Conservation (phyloP, 345 rosid species). For the Eucalyptus globulus region DNA sequence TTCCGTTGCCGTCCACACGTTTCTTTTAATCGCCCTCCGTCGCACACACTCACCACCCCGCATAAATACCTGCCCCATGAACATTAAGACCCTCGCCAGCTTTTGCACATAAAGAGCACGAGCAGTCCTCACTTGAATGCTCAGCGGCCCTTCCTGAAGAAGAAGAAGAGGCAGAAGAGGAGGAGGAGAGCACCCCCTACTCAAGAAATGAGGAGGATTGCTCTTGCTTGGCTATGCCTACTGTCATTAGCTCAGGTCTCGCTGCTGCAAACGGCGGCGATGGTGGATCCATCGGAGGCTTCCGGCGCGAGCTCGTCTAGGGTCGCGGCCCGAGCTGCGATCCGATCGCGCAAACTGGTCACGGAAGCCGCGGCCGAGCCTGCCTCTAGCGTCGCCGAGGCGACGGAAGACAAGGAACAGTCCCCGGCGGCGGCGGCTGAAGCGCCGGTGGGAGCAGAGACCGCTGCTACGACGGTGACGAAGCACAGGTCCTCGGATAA, state of each 20-base stretch:
- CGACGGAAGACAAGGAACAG: not conserved
- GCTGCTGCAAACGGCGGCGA: slow-evolving; percentile 3
- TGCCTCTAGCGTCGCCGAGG: not conserved
- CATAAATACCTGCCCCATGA: not conserved
- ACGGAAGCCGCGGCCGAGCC: slow-evolving; percentile 7
- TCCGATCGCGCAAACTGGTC: not conserved
- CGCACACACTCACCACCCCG: not conserved
- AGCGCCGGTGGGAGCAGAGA: too few relatives aligned
- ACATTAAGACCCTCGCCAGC: not conserved
- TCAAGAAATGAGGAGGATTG: not conserved
- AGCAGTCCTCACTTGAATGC: not conserved
- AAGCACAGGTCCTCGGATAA: too few relatives aligned
- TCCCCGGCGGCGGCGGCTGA: not conserved
- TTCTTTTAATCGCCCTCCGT: not conserved
- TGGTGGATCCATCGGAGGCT: not conserved
- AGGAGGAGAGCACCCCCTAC: not conserved
- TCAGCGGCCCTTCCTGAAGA: not conserved
- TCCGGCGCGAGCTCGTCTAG: not conserved
- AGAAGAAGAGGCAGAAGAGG: not conserved
- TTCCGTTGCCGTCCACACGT: not conserved
- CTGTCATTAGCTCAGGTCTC: slow-evolving; percentile 9
- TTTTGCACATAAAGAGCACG: not conserved
- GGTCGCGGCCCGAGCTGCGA: not conserved
- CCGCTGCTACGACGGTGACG: too few relatives aligned
- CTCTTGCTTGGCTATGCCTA: not conserved